A percentile compares a stretch with the other conserved stretches of the same genome.
Conservation (phyloP, 1,284 basidiomycete species). For the Cystobasidium slooffiae region DNA sequence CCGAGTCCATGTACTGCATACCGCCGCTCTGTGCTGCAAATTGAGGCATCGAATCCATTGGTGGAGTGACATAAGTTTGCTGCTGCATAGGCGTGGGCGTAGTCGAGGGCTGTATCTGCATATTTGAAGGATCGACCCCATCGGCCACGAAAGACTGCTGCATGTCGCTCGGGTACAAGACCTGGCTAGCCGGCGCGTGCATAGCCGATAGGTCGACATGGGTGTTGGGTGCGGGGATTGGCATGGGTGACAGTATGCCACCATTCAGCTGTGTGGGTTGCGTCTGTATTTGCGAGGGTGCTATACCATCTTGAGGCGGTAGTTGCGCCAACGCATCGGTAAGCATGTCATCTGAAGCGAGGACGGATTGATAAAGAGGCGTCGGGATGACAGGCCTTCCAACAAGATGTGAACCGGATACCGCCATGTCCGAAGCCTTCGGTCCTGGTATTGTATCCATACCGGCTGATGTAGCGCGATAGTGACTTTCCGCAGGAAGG, state of each 20-base stretch:
- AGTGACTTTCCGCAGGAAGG: conserved; percentile 36
- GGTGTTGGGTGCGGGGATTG: background rate
- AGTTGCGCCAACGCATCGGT: background rate
- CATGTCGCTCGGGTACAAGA: background rate
- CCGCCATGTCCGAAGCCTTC: conserved; percentile 35
- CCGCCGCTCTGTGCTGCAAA: conserved; percentile 5
- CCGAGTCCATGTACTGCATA: conserved; percentile 17
- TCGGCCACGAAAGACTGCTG: conserved; percentile 8
- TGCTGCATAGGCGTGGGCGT: conserved; percentile 26
- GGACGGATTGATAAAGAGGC: conserved; percentile 25
- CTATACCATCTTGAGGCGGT: background rate
- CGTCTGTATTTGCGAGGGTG: conserved; percentile 25
- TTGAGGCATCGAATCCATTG: conserved; percentile 16
- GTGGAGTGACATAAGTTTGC: conserved; percentile 39
- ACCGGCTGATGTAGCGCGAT: conserved; percentile 21
- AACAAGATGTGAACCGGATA: conserved; percentile 38
- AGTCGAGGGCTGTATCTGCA: conserved; percentile 14
- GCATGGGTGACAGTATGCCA: conserved; percentile 16
- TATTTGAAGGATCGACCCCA: conserved; percentile 29
- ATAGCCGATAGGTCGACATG: background rate
- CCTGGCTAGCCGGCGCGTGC: background rate
- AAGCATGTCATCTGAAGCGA: conserved; percentile 25
- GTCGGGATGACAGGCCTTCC: conserved; percentile 28
- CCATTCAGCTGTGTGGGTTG: background rate
- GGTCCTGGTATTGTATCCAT: conserved; percentile 34